Base-by-base conservation (phyloP, 2,329 filamentous ascomycete species). In the Neocucurbitaria cava region DNA sequence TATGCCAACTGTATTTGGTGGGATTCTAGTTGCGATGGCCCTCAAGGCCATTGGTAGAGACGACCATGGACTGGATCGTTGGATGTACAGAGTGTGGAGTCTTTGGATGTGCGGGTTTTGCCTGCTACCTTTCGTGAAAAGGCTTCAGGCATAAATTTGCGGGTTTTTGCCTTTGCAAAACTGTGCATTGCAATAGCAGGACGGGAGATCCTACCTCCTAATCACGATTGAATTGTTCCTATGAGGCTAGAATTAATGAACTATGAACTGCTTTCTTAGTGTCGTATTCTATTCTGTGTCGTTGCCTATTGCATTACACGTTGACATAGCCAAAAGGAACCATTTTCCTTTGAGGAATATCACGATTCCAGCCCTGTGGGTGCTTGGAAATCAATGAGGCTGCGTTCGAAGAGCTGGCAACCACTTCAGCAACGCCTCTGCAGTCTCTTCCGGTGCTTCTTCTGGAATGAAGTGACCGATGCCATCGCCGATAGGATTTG, bases 391-490 rank as follows among this genome's bases (percentile, higher is more conserved):
- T 31, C 9, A 31, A 11, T 8, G 30, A 31, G 8, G 13, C 20
- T 24, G 38, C 17, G 7, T 23, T 23, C 38, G 9, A n/a, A 40
- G 38, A 1, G 15, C 10, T n/a, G 38, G 18, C 18, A 62, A 30
- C 50, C 68, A 13, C 3, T 74, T 71, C 3, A 53, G 39, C 3
- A 82, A 71, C 31, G 75, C 66, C 38, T 68, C 67, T 18, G 81
- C 63, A n/a, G 83, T 67, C 1, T 76, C 75, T 4, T 77, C 76
- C 0, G 82, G 80, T 11, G 66, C 68, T 46, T 84, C 77, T 54
- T 85, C 83, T 2, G 81, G 78, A 17, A 84, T 74, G 58, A 82
- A 85, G 64, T 85, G 83, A 0, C 83, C 82, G 17, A 77, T 78
- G 8, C 82, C 77, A 23, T 84, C 71, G 7, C 61, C 68, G 35